A percentile compares a stretch with the other conserved stretches of the same genome.
Evolutionary conservation across 2,329 filamentous ascomycete genomes (phyloP).

Genomic region (Zarea fungicola): DNA sequence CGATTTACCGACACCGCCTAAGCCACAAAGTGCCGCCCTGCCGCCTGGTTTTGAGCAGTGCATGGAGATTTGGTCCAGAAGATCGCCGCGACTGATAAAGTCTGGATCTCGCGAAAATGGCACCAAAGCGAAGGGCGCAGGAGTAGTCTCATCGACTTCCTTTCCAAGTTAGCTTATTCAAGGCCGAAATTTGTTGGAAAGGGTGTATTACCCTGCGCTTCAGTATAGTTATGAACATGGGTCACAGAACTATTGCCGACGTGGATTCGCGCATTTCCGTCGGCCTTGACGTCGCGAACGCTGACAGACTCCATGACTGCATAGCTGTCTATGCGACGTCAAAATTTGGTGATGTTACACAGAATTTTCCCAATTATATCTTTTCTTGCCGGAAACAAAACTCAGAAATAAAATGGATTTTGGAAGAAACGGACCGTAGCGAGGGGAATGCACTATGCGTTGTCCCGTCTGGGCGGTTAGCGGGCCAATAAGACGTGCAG

Average conservation of each 20-base stretch:
- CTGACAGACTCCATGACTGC: neutral
- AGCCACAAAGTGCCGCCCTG: conserved; percentile 27
- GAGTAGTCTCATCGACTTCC: neutral
- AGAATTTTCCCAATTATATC: neutral
- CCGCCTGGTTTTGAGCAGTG: conserved; percentile 16
- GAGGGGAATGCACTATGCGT: neutral
- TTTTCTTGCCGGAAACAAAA: neutral
- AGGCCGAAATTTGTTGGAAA: neutral
- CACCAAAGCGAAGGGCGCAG: neutral
- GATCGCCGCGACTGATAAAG: conserved; percentile 25
- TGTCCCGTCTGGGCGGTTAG: neutral
- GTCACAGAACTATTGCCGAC: conserved; percentile 1
- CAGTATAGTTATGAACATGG: neutral
- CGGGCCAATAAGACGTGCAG: conserved; percentile 5
- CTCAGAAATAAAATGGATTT: neutral
- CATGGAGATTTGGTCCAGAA: conserved; percentile 21
- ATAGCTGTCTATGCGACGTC: neutral
- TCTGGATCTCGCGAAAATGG: conserved; percentile 27
- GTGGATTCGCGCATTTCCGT: neutral
- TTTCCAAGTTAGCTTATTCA: neutral
- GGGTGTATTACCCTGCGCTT: neutral
- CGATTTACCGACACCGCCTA: conserved; percentile 27
- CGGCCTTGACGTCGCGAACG: conserved; percentile 1
- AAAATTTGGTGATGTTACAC: neutral
- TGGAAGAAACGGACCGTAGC: neutral